Base-by-base conservation (phyloP, 2,329 filamentous ascomycete species). In the Tympanopsis confertula region DNA sequence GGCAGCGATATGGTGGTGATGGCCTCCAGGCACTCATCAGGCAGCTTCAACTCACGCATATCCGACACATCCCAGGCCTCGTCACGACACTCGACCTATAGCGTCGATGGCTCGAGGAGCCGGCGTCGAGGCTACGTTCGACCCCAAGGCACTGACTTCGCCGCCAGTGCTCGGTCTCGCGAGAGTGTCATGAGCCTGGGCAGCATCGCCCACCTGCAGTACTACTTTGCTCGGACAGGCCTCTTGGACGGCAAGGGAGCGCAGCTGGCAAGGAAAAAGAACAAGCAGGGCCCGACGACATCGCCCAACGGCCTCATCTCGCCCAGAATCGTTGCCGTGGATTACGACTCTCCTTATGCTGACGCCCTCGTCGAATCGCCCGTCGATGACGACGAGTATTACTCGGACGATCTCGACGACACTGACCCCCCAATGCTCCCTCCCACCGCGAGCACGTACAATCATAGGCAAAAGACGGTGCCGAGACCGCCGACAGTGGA, bases 391-490 rank as follows among this genome's bases (percentile, higher is more conserved):
- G 55, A 62, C 10, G 62, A 60, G 19, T 71, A 66, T 43, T 68
- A 68, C 44, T 71, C 65, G 35, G 74, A 77, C 32, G 74, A 78
- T 38, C 73, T 74, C 50, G 72, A 75, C 20, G 74, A 81, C 41
- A 67, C 69, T 15, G 83, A 86, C 41, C 73, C 77, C 20, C 72
- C 81, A 42, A 89, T 98, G 77, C 76, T 95, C 3, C 89, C 91
- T n/a, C 91, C 91, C 0, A 98, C 91, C 0, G 86, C 89, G 29
- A 95, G 88, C 68, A 98, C 91, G 3, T 98, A 96, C 59, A 87
- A 85, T 46, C 78, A 87, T 51, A 81, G 83, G 47, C 81, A 86
- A 42, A 85, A 87, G 50, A 79, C 81, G 40, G 71, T 94, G 17
- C 78, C 86, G 10, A 89, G 83, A 37, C 86, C 88, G 28, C 91